Percentiles rank a stretch among this genome's conserved stretches.
These are phyloP conservation scores for Starmerella apis DNA, from an alignment of 805 yeast genomes.

Conservation along the genomic window DNA sequence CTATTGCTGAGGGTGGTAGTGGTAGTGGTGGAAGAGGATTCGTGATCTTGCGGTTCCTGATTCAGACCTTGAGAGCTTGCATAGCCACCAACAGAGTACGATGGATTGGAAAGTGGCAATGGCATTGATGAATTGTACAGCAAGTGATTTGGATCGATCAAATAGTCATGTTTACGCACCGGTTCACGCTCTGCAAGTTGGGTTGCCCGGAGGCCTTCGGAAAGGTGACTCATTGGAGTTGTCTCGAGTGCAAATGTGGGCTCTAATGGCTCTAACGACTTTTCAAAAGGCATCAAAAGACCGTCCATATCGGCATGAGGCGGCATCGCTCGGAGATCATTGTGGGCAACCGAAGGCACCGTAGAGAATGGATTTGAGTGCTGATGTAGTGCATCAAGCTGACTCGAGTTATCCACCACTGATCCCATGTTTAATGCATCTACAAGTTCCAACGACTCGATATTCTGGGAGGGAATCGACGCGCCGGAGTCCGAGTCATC, in stretches of 20 bases:
- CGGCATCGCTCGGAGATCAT: not conserved
- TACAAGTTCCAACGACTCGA: not conserved
- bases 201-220: not conserved
- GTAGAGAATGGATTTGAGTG: not conserved
- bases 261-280: not conserved
- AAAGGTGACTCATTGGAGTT: not conserved
- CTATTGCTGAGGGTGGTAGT: too few species aligned
- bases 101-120: not conserved
- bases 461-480: slow-evolving; percentile 1
- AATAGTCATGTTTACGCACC: not conserved
- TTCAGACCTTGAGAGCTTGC: not conserved
- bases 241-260: not conserved
- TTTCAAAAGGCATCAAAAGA: not conserved
- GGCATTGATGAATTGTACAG: not conserved
- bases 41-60: not conserved
- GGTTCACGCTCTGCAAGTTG: not conserved
- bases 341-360: not conserved
- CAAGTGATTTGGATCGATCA: not conserved
- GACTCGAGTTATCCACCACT: not conserved
- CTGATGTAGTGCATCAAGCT: not conserved
- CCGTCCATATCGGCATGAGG: not conserved
- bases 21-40: too few species aligned
- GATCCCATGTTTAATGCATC: not conserved
- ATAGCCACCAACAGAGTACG: not conserved
- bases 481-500: slow-evolving; percentile 6